Base-by-base conservation (phyloP, 768 basidiomycete genomes). In the Panus rudis region DNA sequence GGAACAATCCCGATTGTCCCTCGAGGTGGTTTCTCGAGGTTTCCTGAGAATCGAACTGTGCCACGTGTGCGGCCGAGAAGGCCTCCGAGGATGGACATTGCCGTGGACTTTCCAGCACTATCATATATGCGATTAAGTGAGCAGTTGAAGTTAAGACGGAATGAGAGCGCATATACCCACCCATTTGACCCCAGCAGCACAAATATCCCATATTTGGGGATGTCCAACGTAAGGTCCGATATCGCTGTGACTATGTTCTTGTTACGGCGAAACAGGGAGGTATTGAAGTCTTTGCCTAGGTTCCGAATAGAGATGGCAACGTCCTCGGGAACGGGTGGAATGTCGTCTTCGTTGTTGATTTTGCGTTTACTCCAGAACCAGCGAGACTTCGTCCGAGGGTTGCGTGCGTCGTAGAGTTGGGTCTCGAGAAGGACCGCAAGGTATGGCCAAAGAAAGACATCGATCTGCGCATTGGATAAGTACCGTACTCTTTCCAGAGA, bases 51-150 rank as follows among this genome's bases (percentile, higher is more conserved):
- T 1, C 68, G 63, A 14, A 89, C 67, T 2, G 68, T 65, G 24
- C 87, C 87, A 20, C 69, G 63, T 4, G 75, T 79, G 16, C 70
- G 73, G 5, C 75, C 75, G 7, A 78, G 60, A 10, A 90, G 66
- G 2, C 79, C 76, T 3, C 72, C 84, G 10, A 89, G 62, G 40
- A 87, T 73, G 2, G 80, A 81, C 21, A 89, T 65, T 0, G 75
- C 63, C 0, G 86, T 89, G 0, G 83, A 85, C 61, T 88, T 90
- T 17, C 86, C 86, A 7, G 86, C 84, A 6, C 85, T 85, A 46
- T 41, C 32, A 22, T 8, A 31, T 26, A 25, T 28, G 39, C 31
- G 33, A 35, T 41, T 23, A 32, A 17, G 6, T 20, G 32, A 39
- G 25, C 7, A 33, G 14, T 25, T 23, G 16, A 37, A 8, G 27